These are phyloP conservation scores for Trypanosoma congolense DNA, from an alignment of 208 protist species.

Conservation along the genomic window DNA sequence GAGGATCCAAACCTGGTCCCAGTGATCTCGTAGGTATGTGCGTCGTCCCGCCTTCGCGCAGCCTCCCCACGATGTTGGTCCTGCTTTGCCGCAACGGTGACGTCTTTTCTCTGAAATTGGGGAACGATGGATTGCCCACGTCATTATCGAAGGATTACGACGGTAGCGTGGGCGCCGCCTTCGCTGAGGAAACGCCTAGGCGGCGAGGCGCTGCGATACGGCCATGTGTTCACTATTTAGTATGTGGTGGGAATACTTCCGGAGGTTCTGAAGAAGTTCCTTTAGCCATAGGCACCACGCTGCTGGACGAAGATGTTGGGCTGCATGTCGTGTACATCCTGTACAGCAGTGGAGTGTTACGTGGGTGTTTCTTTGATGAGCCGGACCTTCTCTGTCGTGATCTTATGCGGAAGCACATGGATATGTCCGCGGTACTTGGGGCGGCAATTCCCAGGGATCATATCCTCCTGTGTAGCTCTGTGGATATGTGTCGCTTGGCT, in stretches of 20 bases:
- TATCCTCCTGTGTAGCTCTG: background rate
- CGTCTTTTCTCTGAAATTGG: slow-evolving; percentile 56
- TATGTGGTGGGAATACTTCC: slow-evolving; percentile 10
- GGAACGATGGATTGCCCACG: slow-evolving; percentile 18
- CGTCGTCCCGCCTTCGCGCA: slow-evolving; percentile 44
- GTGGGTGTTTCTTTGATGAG: slow-evolving; percentile 50
- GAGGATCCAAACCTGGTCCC: background rate
- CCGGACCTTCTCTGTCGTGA: slow-evolving; percentile 65
- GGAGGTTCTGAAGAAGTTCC: slow-evolving; percentile 24
- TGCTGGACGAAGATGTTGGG: slow-evolving; percentile 72
- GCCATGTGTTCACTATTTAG: slow-evolving; percentile 22
- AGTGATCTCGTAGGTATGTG: slow-evolving; percentile 45
- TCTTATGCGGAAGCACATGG: slow-evolving; percentile 16
- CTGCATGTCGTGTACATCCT: slow-evolving; percentile 50
- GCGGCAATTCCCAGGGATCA: slow-evolving; percentile 1
- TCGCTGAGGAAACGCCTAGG: slow-evolving; percentile 5
- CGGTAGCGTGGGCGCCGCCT: slow-evolving; percentile 8
- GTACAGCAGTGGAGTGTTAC: slow-evolving; percentile 41
- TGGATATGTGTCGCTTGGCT: slow-evolving; percentile 19
- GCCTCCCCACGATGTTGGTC: slow-evolving; percentile 45
- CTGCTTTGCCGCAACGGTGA: slow-evolving; percentile 65
- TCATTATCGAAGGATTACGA: slow-evolving; percentile 17
- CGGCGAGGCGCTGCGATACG: slow-evolving; percentile 17
- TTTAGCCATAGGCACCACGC: slow-evolving; percentile 38
- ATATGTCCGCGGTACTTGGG: slow-evolving; percentile 13